A percentile compares a stretch with the other conserved stretches of the same genome.
Conservation (phyloP, 106 monocot species). For the Allium sativum region DNA sequence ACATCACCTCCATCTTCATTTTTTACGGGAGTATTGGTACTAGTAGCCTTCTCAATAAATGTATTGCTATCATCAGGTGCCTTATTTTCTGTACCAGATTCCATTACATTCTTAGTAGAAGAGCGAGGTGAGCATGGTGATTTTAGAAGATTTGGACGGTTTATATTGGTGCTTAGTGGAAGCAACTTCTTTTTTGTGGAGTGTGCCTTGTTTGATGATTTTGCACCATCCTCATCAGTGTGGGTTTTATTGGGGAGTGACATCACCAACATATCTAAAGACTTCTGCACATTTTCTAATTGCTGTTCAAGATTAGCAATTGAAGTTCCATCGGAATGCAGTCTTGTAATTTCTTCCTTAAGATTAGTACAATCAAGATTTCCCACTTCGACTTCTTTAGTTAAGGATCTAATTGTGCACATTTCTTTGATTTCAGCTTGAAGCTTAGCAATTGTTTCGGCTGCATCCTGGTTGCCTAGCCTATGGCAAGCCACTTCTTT, state of each 20-base stretch:
- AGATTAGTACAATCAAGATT: slow-evolving; percentile 44
- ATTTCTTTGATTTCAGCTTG: slow-evolving; percentile 84
- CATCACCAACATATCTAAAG: slow-evolving; percentile 80
- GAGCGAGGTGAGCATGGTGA: slow-evolving; percentile 85
- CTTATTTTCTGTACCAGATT: slow-evolving; percentile 55
- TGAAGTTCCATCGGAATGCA: slow-evolving; percentile 68
- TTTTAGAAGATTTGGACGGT: slow-evolving; percentile 45
- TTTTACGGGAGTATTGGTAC: slow-evolving; percentile 53
- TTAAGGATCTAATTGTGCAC: slow-evolving; percentile 44
- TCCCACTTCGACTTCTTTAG: slow-evolving; percentile 24
- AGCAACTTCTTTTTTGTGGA: slow-evolving; percentile 61
- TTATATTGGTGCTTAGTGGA: slow-evolving; percentile 47
- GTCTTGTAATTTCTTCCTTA: slow-evolving; percentile 80
- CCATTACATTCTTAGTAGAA: slow-evolving; percentile 33
- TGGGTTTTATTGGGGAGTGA: slow-evolving; percentile 47
- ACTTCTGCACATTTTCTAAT: slow-evolving; percentile 90
- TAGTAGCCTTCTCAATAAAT: slow-evolving; percentile 22
- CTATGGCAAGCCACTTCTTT: slow-evolving; percentile 91
- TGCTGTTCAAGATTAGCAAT: slow-evolving; percentile 78
- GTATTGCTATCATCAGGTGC: slow-evolving; percentile 27
- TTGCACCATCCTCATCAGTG: slow-evolving; percentile 19
- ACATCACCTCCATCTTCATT: slow-evolving; percentile 53
- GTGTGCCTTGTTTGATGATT: slow-evolving; percentile 15
- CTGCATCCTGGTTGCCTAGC: slow-evolving; percentile 86
- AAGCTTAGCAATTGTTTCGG: slow-evolving; percentile 87